Evolutionary conservation across 2,329 filamentous ascomycete species (phyloP), one percentile per base, ranked within the genome.

Genomic region (Colletotrichum sp.): DNA sequence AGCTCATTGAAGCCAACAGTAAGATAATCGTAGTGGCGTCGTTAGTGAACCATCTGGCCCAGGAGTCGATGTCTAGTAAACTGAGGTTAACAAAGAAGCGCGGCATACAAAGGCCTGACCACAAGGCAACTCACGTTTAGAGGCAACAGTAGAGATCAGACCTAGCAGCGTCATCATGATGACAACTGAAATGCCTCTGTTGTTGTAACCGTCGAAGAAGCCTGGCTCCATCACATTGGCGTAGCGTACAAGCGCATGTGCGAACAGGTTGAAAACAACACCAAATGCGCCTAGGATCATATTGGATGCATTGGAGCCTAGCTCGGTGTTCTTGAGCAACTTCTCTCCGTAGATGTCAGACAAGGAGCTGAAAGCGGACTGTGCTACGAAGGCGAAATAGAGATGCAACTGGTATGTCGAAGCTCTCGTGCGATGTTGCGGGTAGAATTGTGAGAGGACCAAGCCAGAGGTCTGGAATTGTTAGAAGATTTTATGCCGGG

Each of bases 341-440:
- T 76, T 79, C 76, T 84, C 82, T 74, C 83, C 81, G 69, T 84
- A 81, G 7, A 83, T 82, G 52, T 82, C 80, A 6, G 82, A 78
- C 9, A 80, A 69, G 2, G 82, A 80, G 75, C 81, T 80, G 39
- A 83, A 77, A 39, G 79, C 79, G 6, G 81, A 80, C 34, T 83
- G 81, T 48, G 81, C 79, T 13, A 82, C 68, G 21, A 84, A 78
- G 7, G 82, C 67, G 30, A 80, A 67, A 74, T 83, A 84, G 9
- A 81, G 81, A 4, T 76, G 72, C 16, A 80, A 26, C 3, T 80
- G 78, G 55, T 83, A 83, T 15, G 78, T 77, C 12, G 79, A 74
- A 5, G 74, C 72, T 48, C 74, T 66, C 30, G 71, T 78, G 34
- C 79, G 79, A 5, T 76, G 77, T 26, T 80, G 74, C 10, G 81